Base-by-base conservation (phyloP, 2,329 filamentous ascomycete species). In the Coleophoma cylindrospora region DNA sequence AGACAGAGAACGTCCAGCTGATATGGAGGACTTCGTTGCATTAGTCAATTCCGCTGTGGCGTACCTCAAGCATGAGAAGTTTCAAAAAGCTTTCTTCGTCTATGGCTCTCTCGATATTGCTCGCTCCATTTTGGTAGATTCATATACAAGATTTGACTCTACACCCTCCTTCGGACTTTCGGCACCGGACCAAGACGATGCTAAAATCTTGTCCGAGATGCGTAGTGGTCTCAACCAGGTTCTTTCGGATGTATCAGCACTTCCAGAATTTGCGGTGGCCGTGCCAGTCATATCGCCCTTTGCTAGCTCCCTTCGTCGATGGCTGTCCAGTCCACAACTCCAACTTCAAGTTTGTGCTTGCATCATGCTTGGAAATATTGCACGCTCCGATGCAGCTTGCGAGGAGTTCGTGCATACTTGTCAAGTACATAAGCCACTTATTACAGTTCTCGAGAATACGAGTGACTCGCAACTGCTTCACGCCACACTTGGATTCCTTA, bases 361-460 rank as follows among this genome's bases (percentile, higher is more conserved):
- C 54, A 73, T 86, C 3, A 73, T 77, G 14, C 68, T 86, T 2
- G 82, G 82, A 34, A 86, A 86, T 59, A 65, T 86, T 36, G 76
- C 78, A 6, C 77, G 82, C 37, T 81, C 76, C 2, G 81, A 86
- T 57, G 72, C 71, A 40, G 65, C 72, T 3, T 80, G 78, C 51
- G 65, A 66, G 10, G 65, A 73, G 34, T 73, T 85, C 34, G 74
- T 84, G 1, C 63, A 69, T 10, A 62, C 69, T 1, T 69, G 69
- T 4, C 70, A 74, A 50, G 59, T 71, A 8, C 71, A 75, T 55
- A 57, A 61, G 9, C 71, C 74, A 0, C 67, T 85, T 2, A 61
- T 75, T 43, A 50, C 61, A 14, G 58, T 80, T 38, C 66, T 84
- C 17, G 61, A 69, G 9, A 64, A 75, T 22, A 58, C 68, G 0